These are phyloP conservation scores for Pulveroboletus ravenelii DNA, from an alignment of 768 basidiomycete genomes.

Conservation along the genomic window DNA sequence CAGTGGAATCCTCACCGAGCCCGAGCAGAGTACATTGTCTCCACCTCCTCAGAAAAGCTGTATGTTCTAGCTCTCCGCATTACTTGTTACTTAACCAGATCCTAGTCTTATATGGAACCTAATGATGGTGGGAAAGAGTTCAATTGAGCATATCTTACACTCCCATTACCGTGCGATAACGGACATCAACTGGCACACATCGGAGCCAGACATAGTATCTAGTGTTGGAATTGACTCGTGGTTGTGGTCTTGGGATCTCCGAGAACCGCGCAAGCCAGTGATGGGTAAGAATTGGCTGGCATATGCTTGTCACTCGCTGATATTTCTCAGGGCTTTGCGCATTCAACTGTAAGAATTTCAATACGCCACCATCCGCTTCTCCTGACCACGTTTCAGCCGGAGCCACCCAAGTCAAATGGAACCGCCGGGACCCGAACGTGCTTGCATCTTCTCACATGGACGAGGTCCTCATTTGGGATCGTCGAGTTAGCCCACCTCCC, in stretches of 20 bases:
- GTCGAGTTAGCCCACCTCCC: conserved; percentile 53
- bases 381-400: conserved; percentile 45
- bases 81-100: not conserved
- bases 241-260: conserved; percentile 92
- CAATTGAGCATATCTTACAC: conserved; percentile 79
- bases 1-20: conserved; percentile 87
- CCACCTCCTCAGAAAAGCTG: conserved; percentile 87
- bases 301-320: not conserved
- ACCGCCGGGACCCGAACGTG: conserved; percentile 77
- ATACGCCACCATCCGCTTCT: not conserved
- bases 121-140: conserved; percentile 63
- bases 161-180: conserved; percentile 95
- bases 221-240: conserved; percentile 94
- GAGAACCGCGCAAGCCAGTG: conserved; percentile 63
- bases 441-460: conserved; percentile 88
- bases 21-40: conserved; percentile 76
- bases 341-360: conserved; percentile 43
- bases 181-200: conserved; percentile 96
- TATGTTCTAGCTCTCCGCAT: conserved; percentile 32
- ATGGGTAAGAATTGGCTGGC: conserved; percentile 41
- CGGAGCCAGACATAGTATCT: conserved; percentile 77
- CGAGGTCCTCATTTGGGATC: conserved; percentile 91
- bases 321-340: conserved; percentile 45
- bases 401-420: conserved; percentile 98
- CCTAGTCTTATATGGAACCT: conserved; percentile 91